Conservation (phyloP, 2,329 filamentous ascomycete species). For the Neonectria faginata region DNA sequence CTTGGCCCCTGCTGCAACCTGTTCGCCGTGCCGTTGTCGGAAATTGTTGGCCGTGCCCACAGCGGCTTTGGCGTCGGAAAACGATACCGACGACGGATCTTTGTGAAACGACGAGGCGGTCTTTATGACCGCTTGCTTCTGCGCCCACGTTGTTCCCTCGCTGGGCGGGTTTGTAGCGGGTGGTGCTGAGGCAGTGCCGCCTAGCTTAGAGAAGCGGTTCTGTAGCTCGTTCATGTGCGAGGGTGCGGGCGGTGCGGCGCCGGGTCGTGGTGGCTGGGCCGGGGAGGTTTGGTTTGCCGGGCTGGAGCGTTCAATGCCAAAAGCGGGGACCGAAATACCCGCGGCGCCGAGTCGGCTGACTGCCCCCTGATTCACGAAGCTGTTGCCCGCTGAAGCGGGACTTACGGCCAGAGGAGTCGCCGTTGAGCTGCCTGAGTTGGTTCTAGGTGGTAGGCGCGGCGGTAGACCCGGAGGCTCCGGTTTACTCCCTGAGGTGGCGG, state of each 20-base stretch:
- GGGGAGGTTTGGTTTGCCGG: conserved; percentile 45
- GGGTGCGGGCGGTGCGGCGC: conserved; percentile 36
- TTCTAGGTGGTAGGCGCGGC: conserved; percentile 70
- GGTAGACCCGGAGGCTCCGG: conserved; percentile 71
- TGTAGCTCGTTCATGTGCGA: conserved; percentile 74
- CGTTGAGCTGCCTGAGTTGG: conserved; percentile 50
- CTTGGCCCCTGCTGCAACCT: conserved; percentile 70
- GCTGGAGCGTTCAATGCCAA: conserved; percentile 73
- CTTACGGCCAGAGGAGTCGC: conserved; percentile 39
- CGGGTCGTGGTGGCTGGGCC: conserved; percentile 42
- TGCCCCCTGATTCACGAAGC: conserved; percentile 66
- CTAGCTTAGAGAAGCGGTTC: conserved; percentile 71
- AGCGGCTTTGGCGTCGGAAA: conserved; percentile 68
- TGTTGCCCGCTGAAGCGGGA: conserved; percentile 39
- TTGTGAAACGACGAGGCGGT: conserved; percentile 71
- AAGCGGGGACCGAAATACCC: conserved; percentile 80
- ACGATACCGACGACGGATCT: conserved; percentile 70
- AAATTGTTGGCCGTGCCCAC: conserved; percentile 76
- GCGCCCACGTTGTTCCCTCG: conserved; percentile 71
- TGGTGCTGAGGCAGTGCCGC: conserved; percentile 51
- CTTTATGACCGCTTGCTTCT: conserved; percentile 72
- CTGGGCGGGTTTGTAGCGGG: conserved; percentile 43
- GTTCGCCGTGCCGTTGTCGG: conserved; percentile 75
- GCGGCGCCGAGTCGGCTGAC: conserved; percentile 75
- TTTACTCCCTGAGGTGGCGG: conserved; percentile 41